These are phyloP conservation scores for Euptelea pleiosperma DNA, from an alignment of 164 flowering plant species.

Conservation along the genomic window DNA sequence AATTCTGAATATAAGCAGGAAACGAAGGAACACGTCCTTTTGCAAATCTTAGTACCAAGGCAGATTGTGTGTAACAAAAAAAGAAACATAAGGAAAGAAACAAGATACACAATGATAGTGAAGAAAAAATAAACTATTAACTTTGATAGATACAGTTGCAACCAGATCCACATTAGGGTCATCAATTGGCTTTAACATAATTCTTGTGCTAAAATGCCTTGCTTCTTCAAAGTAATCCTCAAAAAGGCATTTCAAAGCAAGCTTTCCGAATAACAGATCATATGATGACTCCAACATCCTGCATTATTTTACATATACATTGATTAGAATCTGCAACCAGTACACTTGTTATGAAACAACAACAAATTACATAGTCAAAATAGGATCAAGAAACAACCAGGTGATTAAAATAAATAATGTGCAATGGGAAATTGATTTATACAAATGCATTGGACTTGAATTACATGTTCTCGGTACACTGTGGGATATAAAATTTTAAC, in stretches of 20 bases:
- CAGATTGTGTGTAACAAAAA: too few relatives aligned
- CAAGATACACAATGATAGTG: neutral
- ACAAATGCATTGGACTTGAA: too few relatives aligned
- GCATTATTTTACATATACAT: slow-evolving; percentile 20
- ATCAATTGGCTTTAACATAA: slow-evolving; percentile 89
- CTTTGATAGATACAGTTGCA: slow-evolving; percentile 66
- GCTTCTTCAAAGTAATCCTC: slow-evolving; percentile 91
- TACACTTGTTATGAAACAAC: neutral
- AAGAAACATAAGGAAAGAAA: too few relatives aligned
- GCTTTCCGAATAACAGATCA: slow-evolving; percentile 79
- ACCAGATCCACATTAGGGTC: slow-evolving; percentile 90
- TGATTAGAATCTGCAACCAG: neutral
- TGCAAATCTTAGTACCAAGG: too few relatives aligned
- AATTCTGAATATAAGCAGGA: too few relatives aligned
- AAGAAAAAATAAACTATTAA: neutral
- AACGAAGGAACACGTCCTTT: too few relatives aligned
- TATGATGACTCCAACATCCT: slow-evolving; percentile 96
- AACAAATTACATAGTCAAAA: neutral
- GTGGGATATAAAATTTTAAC: too few relatives aligned
- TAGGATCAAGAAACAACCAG: too few relatives aligned
- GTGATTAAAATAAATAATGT: too few relatives aligned
- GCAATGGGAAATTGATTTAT: too few relatives aligned
- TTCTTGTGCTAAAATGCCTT: slow-evolving; percentile 59
- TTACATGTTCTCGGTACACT: too few relatives aligned
- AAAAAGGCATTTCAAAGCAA: slow-evolving; percentile 79